A percentile compares a stretch with the other conserved stretches of the same genome.
Conservation (phyloP, 768 basidiomycete genomes). For the Tulasnella calospora region DNA sequence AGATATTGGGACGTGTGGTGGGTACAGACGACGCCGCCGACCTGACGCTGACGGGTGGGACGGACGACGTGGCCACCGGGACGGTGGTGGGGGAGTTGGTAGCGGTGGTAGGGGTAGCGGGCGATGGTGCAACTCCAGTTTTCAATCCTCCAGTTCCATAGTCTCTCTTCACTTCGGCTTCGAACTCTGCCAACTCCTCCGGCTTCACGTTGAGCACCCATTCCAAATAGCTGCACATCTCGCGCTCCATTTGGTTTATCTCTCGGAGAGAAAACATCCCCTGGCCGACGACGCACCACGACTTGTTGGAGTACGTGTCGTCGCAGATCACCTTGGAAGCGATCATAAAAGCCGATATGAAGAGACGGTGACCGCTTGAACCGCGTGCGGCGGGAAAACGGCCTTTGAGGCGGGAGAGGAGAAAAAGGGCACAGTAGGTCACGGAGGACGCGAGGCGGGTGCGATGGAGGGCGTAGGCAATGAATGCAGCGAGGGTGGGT, state of each 20-base stretch:
- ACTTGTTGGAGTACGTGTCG: conserved; percentile 90
- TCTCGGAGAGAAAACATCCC: conserved; percentile 79
- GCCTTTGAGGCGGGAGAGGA: conserved; percentile 79
- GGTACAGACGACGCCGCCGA: background rate
- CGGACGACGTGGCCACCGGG: background rate
- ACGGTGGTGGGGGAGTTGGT: background rate
- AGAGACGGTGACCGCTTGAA: conserved; percentile 82
- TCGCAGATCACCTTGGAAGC: conserved; percentile 89
- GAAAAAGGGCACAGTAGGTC: conserved; percentile 60
- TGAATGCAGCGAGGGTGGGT: conserved; percentile 67
- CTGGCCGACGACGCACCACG: conserved; percentile 86
- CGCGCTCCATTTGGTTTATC: conserved; percentile 95
- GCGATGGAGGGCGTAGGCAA: conserved; percentile 82
- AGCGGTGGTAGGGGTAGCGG: conserved; percentile 12
- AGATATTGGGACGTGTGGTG: conserved; percentile 23
- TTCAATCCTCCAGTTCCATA: conserved; percentile 32
- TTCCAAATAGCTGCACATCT: conserved; percentile 89
- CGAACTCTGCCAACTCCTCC: conserved; percentile 38
- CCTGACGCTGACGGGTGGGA: conserved; percentile 1
- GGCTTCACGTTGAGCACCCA: conserved; percentile 52
- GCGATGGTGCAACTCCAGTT: conserved; percentile 6
- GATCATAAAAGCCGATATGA: conserved; percentile 92
- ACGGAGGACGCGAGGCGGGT: conserved; percentile 68
- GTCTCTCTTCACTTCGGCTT: conserved; percentile 36
- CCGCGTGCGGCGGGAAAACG: conserved; percentile 90